Evolutionary conservation across 768 basidiomycete genomes (phyloP), one percentile per base, ranked within the genome.

Genomic region (Cystobasidiopsis lactophilus): DNA sequence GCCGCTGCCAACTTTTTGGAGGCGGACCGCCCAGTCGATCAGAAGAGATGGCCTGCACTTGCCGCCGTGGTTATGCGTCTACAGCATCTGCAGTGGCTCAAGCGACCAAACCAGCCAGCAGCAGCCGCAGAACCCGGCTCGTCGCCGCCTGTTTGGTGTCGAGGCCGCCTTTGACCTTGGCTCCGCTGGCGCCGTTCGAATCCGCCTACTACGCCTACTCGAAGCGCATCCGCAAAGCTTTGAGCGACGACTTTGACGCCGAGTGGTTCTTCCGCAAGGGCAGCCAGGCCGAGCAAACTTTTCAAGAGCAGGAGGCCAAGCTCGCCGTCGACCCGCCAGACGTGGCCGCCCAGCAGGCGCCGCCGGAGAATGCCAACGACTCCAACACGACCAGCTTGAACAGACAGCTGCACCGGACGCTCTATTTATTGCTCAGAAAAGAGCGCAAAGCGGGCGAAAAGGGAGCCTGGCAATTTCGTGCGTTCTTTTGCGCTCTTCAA

Each of bases 361-460:
- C 40, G 44, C 18, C 38, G 23, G 68, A 74, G 49, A 74, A 79
- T 19, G 83, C 85, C 67, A 60, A 59, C 40, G 70, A 63, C 19
- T 71, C 71, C 13, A 79, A 88, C 59, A 66, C 75, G 51, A 76
- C 75, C 63, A 80, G 81, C 62, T 67, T 95, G 60, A 82, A 95
- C 67, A 72, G 91, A 58, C 74, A 72, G 56, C 81, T 82, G 18
- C 79, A 81, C 56, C 75, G 86, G 43, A 93, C 91, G 64, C 66
- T 98, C 14, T 96, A 88, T 66, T 73, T 91, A n/a, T 59, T 95
- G 51, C 68, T 93, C 19, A 74, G 77, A 62, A 71, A 71, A 16
- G 64, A 71, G 24, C 49, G 62, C 4, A 21, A 37, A 47, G 60
- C 66, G 31, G 60, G 65, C 9, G 75, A 67, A 24, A 71, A 73